These are phyloP conservation scores for Tolypocladium nubicola DNA, from an alignment of 2,329 filamentous ascomycete species.

Conservation along the genomic window DNA sequence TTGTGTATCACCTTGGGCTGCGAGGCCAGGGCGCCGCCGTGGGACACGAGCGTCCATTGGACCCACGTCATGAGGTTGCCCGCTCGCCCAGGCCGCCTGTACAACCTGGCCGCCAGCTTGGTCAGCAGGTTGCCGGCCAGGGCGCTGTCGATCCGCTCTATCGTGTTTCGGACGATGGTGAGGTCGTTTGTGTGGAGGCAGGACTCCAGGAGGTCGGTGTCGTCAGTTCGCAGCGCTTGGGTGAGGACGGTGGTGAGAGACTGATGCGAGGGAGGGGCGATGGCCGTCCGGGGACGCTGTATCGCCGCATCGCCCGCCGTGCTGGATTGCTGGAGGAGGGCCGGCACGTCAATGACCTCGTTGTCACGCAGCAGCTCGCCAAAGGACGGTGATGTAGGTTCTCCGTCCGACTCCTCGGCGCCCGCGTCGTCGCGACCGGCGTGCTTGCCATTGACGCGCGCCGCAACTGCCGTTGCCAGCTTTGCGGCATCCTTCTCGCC, in stretches of 20 bases:
- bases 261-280: constrained; percentile 58
- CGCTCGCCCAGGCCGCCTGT: constrained; percentile 78
- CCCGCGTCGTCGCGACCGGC: constrained; percentile 14
- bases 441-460: constrained; percentile 15
- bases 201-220: constrained; percentile 79
- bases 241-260: constrained; percentile 88
- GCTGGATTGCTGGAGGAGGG: constrained; percentile 38
- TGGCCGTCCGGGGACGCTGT: constrained; percentile 33
- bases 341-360: constrained; percentile 66
- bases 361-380: constrained; percentile 72
- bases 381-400: constrained; percentile 58
- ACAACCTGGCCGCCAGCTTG: constrained; percentile 77
- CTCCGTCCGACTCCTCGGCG: constrained; percentile 30
- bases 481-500: constrained; percentile 7
- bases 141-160: constrained; percentile 79
- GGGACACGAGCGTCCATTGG: constrained; percentile 85
- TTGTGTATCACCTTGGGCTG: constrained; percentile 75
- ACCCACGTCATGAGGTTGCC: constrained; percentile 91
- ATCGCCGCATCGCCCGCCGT: constrained; percentile 18
- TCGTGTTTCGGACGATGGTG: constrained; percentile 72
- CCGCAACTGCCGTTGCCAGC: constrained; percentile 2
- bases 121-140: constrained; percentile 71
- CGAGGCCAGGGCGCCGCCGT: constrained; percentile 81
- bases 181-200: constrained; percentile 76
- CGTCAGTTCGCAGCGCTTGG: constrained; percentile 87